These are phyloP conservation scores for Botrytis hyacinthi DNA, from an alignment of 2,329 filamentous ascomycete species.

Conservation along the genomic window DNA sequence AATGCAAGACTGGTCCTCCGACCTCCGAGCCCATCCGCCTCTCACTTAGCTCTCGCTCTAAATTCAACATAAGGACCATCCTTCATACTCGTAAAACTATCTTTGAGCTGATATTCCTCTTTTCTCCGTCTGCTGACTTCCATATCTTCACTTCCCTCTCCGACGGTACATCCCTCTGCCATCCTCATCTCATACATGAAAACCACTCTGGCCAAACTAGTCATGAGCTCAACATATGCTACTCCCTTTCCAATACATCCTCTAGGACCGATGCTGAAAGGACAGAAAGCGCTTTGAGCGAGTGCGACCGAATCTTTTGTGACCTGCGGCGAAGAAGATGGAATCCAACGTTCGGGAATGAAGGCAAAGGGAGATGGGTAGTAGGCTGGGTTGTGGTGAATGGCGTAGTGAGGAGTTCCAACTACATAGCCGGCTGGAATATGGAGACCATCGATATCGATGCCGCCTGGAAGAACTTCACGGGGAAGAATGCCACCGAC, in stretches of 20 bases:
- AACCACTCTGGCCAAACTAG: constrained; percentile 28
- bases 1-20: neutral
- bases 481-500: constrained; percentile 31
- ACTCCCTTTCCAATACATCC: constrained; percentile 35
- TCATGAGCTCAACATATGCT: constrained; percentile 32
- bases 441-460: constrained; percentile 33
- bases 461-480: constrained; percentile 30
- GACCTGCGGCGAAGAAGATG: constrained; percentile 20
- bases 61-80: constrained; percentile 69
- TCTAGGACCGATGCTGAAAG: constrained; percentile 33
- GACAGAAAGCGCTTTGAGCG: constrained; percentile 30
- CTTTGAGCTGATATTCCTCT: constrained; percentile 66
- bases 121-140: constrained; percentile 55
- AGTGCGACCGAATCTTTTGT: constrained; percentile 29
- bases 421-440: constrained; percentile 45
- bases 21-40: accelerated
- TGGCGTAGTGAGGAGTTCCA: constrained; percentile 46
- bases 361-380: constrained; percentile 44
- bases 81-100: constrained; percentile 73
- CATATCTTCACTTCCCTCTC: constrained; percentile 49
- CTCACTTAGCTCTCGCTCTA: constrained; percentile 33
- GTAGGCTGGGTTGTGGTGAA: constrained; percentile 47
- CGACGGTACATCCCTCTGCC: constrained; percentile 44
- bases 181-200: constrained; percentile 32
- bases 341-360: constrained; percentile 48